Evolutionary conservation across 441 rosid genomes (phyloP).

Genomic region (Pelargonium cotyledonis): DNA sequence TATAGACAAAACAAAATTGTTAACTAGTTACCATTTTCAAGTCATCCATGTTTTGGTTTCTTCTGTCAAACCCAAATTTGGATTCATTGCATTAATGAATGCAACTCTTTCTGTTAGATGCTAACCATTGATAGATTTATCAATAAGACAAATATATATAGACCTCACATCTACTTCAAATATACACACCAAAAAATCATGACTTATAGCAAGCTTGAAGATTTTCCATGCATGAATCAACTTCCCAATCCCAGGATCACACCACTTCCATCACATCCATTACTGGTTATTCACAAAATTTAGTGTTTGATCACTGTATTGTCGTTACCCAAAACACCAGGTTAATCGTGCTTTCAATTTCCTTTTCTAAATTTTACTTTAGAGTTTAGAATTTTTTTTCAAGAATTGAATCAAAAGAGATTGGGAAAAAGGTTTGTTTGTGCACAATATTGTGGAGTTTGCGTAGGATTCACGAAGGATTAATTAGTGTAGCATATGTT

Average conservation of each 20-base stretch:
- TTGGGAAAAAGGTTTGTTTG: not conserved
- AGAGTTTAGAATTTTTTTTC: not conserved
- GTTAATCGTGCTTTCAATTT: no score
- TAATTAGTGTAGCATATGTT: slow-evolving; percentile 10
- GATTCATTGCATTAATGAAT: not conserved
- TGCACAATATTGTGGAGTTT: slow-evolving; percentile 19
- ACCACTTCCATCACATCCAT: no score
- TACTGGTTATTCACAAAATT: no score
- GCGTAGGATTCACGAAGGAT: slow-evolving; percentile 42
- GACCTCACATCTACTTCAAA: not conserved
- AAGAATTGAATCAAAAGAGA: not conserved
- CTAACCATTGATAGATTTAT: not conserved
- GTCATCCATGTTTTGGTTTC: not conserved
- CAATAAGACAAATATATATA: not conserved
- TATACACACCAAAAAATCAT: not conserved
- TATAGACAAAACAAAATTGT: not conserved
- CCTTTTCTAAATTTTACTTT: no score
- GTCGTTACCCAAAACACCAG: no score
- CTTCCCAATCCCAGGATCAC: no score
- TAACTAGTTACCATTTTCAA: not conserved
- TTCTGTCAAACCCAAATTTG: not conserved
- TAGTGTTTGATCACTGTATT: no score
- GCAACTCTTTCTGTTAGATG: not conserved
- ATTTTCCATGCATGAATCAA: no score
- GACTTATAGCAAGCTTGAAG: no score